Percentiles rank a stretch among this genome's conserved stretches.
Conservation (phyloP, 805 yeast species). For the Candida endomychidarum region DNA sequence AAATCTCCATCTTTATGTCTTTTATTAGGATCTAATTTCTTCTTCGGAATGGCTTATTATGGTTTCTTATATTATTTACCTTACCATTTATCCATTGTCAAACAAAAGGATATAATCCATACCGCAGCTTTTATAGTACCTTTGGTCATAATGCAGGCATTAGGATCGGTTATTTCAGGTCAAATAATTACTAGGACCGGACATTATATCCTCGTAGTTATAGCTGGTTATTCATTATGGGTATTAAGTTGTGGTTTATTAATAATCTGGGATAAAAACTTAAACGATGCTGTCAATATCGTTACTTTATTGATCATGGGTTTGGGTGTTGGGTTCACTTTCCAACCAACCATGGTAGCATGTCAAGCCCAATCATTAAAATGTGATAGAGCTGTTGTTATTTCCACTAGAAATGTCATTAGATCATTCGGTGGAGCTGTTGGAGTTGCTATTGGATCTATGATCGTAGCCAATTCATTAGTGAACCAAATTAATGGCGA, state of each 20-base stretch:
- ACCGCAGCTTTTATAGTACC: conserved; percentile 41
- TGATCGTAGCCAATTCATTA: conserved; percentile 37
- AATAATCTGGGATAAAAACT: conserved; percentile 27
- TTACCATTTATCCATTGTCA: conserved; percentile 32
- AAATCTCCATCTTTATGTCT: conserved; percentile 34
- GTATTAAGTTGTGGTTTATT: conserved; percentile 41
- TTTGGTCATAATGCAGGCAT: conserved; percentile 44
- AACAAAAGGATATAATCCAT: conserved; percentile 38
- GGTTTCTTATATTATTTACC: conserved; percentile 48
- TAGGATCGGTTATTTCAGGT: conserved; percentile 47
- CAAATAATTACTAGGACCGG: conserved; percentile 43
- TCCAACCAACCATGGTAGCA: conserved; percentile 59
- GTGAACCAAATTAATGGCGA: conserved; percentile 20
- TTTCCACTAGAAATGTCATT: conserved; percentile 54
- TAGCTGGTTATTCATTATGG: conserved; percentile 46
- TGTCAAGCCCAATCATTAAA: conserved; percentile 53
- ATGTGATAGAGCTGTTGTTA: conserved; percentile 58
- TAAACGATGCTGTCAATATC: conserved; percentile 33
- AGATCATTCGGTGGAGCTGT: conserved; percentile 64
- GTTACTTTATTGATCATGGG: conserved; percentile 20
- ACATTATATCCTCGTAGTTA: conserved; percentile 42
- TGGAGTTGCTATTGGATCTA: conserved; percentile 51
- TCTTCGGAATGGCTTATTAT: conserved; percentile 52
- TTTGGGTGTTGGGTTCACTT: conserved; percentile 50
- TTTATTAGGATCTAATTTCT: conserved; percentile 34